Percentiles rank a stretch among this genome's conserved stretches.
Evolutionary conservation across 768 basidiomycete species (phyloP).

Genomic region (Kwoniella sp.): DNA sequence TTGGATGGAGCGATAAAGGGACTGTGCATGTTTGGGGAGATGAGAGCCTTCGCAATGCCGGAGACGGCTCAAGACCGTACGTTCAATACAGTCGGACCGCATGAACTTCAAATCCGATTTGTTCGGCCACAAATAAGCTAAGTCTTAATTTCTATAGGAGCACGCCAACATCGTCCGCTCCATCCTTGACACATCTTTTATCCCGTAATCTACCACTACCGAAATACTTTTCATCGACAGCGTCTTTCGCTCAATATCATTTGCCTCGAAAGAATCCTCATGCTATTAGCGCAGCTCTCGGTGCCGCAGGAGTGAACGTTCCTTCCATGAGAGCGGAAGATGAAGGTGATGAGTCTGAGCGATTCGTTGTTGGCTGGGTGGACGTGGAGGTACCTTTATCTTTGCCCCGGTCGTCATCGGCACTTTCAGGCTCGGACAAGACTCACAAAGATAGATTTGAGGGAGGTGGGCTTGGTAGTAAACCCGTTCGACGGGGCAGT

Average conservation of each 20-base stretch:
- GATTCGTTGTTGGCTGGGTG: constrained; percentile 53
- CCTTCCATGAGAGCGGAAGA: constrained; percentile 27
- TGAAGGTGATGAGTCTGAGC: constrained; percentile 42
- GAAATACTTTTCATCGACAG: constrained; percentile 53
- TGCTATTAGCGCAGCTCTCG: constrained; percentile 37
- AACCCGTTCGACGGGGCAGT: not conserved
- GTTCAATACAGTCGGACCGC: no score
- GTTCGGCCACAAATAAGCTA: no score
- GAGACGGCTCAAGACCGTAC: constrained; percentile 6
- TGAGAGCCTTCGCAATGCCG: constrained; percentile 11
- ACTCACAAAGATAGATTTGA: not conserved
- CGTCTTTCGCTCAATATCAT: constrained; percentile 51
- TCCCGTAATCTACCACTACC: constrained; percentile 53
- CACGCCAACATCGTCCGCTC: constrained; percentile 19
- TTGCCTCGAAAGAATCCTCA: constrained; percentile 52
- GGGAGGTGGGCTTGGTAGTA: not conserved
- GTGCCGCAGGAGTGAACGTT: constrained; percentile 37
- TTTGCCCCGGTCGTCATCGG: no score
- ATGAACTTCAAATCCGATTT: no score
- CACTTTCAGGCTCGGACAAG: not conserved
- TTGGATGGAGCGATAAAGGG: constrained; percentile 57
- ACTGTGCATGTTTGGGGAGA: constrained; percentile 55
- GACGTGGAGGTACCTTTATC: constrained; percentile 30
- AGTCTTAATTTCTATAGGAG: constrained; percentile 3
- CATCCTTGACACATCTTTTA: constrained; percentile 38